Evolutionary conservation across 805 yeast genomes (phyloP), one percentile per base, ranked within the genome.

Genomic region (Wickerhamiella sergipiensis): DNA sequence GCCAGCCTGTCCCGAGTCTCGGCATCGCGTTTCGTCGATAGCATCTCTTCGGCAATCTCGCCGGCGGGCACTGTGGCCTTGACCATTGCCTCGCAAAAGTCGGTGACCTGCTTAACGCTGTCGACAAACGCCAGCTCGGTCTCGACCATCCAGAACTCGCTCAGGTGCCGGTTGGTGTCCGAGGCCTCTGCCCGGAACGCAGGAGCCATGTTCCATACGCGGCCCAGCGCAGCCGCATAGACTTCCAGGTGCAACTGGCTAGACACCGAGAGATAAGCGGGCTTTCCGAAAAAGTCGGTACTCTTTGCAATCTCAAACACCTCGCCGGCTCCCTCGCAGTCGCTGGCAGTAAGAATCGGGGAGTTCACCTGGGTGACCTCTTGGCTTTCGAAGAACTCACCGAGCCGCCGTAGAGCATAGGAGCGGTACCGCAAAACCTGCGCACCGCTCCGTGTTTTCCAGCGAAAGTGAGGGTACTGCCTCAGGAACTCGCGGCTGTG

Each of bases 291-390:
- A 42, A 60, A 60, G 49, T 60, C 62, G 1, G 75, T 56, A 46
- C 67, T 71, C 1, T 71, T 67, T 44, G 71, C 73, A 10, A 89
- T 67, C 45, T 67, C 69, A 57, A 92, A 92, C 54, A 85, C 77
- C 62, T 92, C 97, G 4, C 97, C 97, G 2, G 95, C 97, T 17
- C 98, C 97, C 68, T 92, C 99, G 63, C 97, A 90, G 64, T 92
- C 98, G 1, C 94, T 79, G 10, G 85, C 72, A 0, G 98, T 92
- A 21, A 90, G 68, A 12, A 90, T 59, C 7, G 99, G 98, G 2
- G 97, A 95, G 23, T 80, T 72, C 0, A 85, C 87, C 67, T 86
- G 89, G 13, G 73, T 67, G 57, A 85, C 87, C 13, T 75, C 75
- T 18, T 73, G 58, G 0, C 61, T 50, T 18, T 71, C 67, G 63